Conservation (phyloP, 2,329 filamentous ascomycete species). For the Ceratocystis smalleyi region DNA sequence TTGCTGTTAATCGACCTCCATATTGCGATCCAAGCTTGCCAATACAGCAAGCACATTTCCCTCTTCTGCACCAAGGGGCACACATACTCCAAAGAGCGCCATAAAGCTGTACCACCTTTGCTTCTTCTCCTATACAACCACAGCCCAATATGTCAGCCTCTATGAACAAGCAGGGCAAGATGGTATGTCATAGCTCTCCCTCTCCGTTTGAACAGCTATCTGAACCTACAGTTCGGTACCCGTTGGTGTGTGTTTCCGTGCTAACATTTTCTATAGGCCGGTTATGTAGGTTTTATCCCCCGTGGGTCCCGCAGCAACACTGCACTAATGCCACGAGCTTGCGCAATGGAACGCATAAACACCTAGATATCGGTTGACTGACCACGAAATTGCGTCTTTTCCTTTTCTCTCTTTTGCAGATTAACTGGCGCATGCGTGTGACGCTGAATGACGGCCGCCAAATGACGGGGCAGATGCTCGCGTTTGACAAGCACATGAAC, state of each 20-base stretch:
- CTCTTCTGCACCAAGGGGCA: neutral
- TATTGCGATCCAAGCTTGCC: neutral
- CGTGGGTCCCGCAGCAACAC: neutral
- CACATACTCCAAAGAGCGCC: neutral
- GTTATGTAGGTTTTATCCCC: slow-evolving; percentile 46
- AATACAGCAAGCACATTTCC: neutral
- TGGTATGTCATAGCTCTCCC: slow-evolving; percentile 51
- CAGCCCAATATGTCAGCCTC: slow-evolving; percentile 34
- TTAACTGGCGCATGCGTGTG: slow-evolving; percentile 98
- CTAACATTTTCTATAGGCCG: slow-evolving; percentile 36
- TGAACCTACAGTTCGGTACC: slow-evolving; percentile 6
- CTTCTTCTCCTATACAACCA: neutral
- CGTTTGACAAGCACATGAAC: slow-evolving; percentile 99
- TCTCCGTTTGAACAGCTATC: slow-evolving; percentile 17
- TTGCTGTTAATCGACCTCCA: slow-evolving; percentile 1
- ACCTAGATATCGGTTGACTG: neutral
- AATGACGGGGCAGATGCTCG: slow-evolving; percentile 95
- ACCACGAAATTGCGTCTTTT: neutral
- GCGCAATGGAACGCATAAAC: neutral
- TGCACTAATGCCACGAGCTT: neutral
- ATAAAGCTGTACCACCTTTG: neutral
- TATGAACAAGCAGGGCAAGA: slow-evolving; percentile 90
- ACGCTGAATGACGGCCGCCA: slow-evolving; percentile 89
- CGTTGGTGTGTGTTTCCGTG: neutral
- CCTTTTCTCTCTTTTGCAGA: slow-evolving; percentile 37